Percentiles rank a stretch among this genome's conserved stretches.
These are phyloP conservation scores for Leptosphaerulina australis DNA, from an alignment of 2,329 filamentous ascomycete genomes.

Conservation along the genomic window DNA sequence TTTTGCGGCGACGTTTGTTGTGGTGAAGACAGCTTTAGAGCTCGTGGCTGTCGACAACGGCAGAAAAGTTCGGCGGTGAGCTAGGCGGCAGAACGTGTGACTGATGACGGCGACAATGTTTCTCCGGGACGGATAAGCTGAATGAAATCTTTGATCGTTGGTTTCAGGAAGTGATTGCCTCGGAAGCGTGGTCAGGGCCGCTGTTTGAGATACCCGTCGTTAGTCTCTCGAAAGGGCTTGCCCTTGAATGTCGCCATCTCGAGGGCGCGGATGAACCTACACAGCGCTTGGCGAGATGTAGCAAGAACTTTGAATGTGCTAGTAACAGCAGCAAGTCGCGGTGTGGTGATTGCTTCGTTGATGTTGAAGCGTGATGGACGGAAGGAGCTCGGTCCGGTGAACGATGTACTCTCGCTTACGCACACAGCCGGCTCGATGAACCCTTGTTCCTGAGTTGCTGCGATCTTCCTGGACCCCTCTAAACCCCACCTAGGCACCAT, in stretches of 20 bases:
- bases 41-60: conserved; percentile 17
- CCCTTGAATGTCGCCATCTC: conserved; percentile 38
- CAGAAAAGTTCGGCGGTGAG: conserved; percentile 35
- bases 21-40: conserved; percentile 11
- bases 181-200: conserved; percentile 21
- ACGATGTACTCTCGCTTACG: conserved; percentile 3
- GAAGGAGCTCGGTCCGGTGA: conserved; percentile 15
- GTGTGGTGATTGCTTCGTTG: conserved; percentile 2
- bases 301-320: conserved; percentile 16
- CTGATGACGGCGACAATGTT: conserved; percentile 13
- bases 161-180: conserved; percentile 17
- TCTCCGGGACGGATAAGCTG: conserved; percentile 15
- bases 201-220: conserved; percentile 35
- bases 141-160: background rate
- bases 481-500: conserved; percentile 14
- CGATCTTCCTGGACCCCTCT: conserved; percentile 8
- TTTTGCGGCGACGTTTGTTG: background rate
- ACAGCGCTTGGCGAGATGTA: conserved; percentile 36
- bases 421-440: conserved; percentile 1
- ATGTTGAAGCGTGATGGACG: conserved; percentile 16
- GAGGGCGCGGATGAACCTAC: conserved; percentile 40
- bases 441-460: conserved; percentile 12
- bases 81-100: conserved; percentile 21
- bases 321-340: conserved; percentile 9
- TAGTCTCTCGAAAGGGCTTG: conserved; percentile 42